Base-by-base conservation (phyloP, 1,139 yeast species). In the Kodamaea fungicola region DNA sequence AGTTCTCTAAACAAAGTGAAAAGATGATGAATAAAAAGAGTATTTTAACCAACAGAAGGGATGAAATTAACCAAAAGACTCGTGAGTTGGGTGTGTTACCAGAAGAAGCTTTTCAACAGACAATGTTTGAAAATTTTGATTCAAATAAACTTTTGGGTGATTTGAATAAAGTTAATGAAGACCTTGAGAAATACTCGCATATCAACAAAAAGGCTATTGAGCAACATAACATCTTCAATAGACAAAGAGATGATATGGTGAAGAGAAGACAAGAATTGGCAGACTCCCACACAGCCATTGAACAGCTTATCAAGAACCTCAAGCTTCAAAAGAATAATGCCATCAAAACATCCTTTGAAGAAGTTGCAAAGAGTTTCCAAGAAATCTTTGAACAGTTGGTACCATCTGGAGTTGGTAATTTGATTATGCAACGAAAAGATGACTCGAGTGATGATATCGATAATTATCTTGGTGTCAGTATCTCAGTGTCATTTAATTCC, bases 161-260 rank as follows among this genome's bases (percentile, higher is more conserved):
- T 40, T 68, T 88, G 46, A 80, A 77, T 40, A 61, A 62, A 29
- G 74, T 80, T 5, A 79, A 82, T 35, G 76, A 74, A 30, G 76
- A 74, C 26, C 67, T 89, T 32, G 73, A 76, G 29, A 73, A 78
- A 49, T 84, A 77, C 57, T 76, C 78, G 16, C 95, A 88, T 57
- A 86, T 92, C 41, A 92, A 92, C 62, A 86, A 85, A 55, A 86
- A 88, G 53, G 97, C 98, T 0, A 70, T 86, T 49, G 97, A 90
- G 52, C 96, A 92, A 55, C 87, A 74, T 55, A 68, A 73, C 39
- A 80, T 78, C 31, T 90, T 89, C 55, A 78, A 85, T 10, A 78
- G 75, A 43, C 94, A 89, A 56, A 72, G 85, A 40, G 83, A 78
- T 35, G 83, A 80, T 6, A 66, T 89, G 44, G 72, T 71, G 1